A percentile compares a stretch with the other conserved stretches of the same genome.
Evolutionary conservation across 2,329 filamentous ascomycete genomes (phyloP).

Genomic region (Arthrobotrys entomopaga): DNA sequence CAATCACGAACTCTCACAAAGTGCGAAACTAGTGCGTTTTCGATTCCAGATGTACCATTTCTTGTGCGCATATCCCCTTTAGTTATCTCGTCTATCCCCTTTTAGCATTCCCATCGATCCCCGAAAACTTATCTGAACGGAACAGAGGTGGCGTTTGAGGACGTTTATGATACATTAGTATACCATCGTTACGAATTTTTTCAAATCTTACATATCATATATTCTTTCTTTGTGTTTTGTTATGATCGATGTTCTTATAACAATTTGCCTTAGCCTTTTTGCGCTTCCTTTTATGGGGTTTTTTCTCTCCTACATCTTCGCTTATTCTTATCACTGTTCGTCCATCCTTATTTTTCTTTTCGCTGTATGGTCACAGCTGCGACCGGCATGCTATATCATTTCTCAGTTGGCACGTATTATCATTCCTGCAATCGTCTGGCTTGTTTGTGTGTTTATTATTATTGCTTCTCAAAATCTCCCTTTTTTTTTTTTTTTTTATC

Average conservation of each 20-base stretch:
- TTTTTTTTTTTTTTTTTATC: background rate
- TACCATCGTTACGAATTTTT: constrained; percentile 6
- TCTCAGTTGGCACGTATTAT: background rate
- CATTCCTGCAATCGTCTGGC: background rate
- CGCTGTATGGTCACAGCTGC: background rate
- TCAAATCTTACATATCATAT: constrained; percentile 1
- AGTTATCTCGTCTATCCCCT: constrained; percentile 10
- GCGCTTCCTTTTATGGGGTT: too few species aligned
- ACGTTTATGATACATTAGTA: constrained; percentile 34
- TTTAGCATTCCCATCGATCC: constrained; percentile 35
- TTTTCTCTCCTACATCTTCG: too few species aligned
- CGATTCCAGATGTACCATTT: constrained; percentile 54
- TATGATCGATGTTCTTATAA: background rate
- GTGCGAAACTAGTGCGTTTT: constrained; percentile 52
- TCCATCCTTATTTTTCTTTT: too few species aligned
- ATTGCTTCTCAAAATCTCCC: background rate
- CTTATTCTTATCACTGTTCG: too few species aligned
- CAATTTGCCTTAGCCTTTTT: too few species aligned
- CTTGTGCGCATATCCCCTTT: constrained; percentile 49
- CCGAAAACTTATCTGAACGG: constrained; percentile 14
- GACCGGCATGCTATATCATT: background rate
- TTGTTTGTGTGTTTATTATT: constrained; percentile 7
- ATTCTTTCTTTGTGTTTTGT: constrained; percentile 9
- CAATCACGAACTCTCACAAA: constrained; percentile 3
- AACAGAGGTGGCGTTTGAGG: constrained; percentile 54